These are phyloP conservation scores for Acanthamoeba lenticulata DNA, from an alignment of 208 protist genomes.

Conservation along the genomic window DNA sequence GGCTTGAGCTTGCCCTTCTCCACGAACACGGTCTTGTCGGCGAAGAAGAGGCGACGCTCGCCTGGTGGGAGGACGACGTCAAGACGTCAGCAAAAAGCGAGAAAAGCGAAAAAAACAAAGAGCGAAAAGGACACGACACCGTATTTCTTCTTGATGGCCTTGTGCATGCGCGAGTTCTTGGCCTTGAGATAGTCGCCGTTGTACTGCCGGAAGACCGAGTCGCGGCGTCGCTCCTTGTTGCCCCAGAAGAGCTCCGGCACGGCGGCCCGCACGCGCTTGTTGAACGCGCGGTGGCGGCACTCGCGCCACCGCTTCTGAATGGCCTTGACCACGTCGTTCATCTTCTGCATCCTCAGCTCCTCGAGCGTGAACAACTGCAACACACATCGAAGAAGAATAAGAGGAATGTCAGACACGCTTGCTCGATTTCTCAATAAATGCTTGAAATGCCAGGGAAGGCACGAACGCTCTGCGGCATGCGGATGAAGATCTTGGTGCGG, in stretches of 20 bases:
- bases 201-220: constrained; percentile 81
- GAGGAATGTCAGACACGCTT: not conserved
- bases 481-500: constrained; percentile 95
- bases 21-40: constrained; percentile 77
- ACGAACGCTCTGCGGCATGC: constrained; percentile 90
- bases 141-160: constrained; percentile 72
- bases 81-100: not conserved
- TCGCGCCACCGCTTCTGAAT: constrained; percentile 85
- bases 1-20: constrained; percentile 75
- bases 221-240: constrained; percentile 84
- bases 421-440: not conserved
- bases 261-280: not conserved
- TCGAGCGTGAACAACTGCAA: constrained; percentile 46
- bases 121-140: too few species aligned
- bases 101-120: too few species aligned
- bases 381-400: not conserved
- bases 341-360: constrained; percentile 60
- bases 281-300: constrained; percentile 49
- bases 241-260: constrained; percentile 80
- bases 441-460: not conserved
- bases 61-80: not conserved
- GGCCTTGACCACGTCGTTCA: constrained; percentile 59
- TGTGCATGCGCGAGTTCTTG: constrained; percentile 79
- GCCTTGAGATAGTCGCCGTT: constrained; percentile 84
- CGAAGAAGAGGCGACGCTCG: constrained; percentile 82